Percentiles rank a stretch among this genome's conserved stretches.
Evolutionary conservation across 2,329 filamentous ascomycete genomes (phyloP).

Genomic region (Blastomyces gilchristii): DNA sequence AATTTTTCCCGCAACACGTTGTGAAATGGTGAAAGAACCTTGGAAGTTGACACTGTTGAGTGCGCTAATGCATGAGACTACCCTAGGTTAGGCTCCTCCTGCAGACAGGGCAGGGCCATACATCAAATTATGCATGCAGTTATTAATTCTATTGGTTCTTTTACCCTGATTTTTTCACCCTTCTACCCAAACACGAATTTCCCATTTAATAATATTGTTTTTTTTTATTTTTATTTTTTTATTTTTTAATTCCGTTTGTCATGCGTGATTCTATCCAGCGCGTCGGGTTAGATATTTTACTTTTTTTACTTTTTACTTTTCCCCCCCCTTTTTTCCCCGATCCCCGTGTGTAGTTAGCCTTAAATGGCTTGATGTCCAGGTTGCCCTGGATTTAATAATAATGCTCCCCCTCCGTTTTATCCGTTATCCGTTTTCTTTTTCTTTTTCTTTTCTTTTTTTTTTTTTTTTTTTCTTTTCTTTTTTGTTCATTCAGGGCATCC

Average conservation of each 20-base stretch:
- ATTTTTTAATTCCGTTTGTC: not conserved
- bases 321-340: not conserved
- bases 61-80: not conserved
- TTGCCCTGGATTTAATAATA: too few relatives aligned
- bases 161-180: not conserved
- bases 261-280: not conserved
- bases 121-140: not conserved
- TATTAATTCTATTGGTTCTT: not conserved
- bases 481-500: too few relatives aligned
- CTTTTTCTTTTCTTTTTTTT: too few relatives aligned
- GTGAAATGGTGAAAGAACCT: slow-evolving; percentile 13
- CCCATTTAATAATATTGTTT: too few relatives aligned
- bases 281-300: not conserved
- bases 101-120: not conserved
- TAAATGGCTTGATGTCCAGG: too few relatives aligned
- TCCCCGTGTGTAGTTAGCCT: too few relatives aligned
- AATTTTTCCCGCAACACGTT: slow-evolving; percentile 18
- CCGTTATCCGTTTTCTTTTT: too few relatives aligned
- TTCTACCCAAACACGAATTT: too few relatives aligned
- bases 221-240: too few relatives aligned
- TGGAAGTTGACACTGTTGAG: not conserved
- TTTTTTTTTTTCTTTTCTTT: too few relatives aligned
- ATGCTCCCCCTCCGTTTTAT: too few relatives aligned
- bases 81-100: not conserved
- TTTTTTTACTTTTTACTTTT: not conserved